phyloP scores from a whole-genome alignment of 2,329 filamentous ascomycete genomes.

The Microdochium trichocladiopsis region DNA sequence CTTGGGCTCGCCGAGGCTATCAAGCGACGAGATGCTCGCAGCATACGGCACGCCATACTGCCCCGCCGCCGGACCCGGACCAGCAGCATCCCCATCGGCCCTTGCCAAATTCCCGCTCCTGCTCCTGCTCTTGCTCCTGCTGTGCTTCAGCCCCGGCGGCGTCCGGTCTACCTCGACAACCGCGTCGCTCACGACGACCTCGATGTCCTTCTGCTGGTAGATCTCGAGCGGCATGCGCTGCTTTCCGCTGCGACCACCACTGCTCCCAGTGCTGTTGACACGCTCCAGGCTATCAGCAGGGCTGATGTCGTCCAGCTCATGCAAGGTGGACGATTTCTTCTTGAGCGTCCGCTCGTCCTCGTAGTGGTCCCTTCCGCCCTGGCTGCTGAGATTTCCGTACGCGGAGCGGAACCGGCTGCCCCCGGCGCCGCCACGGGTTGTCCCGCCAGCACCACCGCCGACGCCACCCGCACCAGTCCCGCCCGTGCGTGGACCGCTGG shows the following conservation, averaged over 20 bases:
- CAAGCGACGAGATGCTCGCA: neutral
- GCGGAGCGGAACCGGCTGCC: constrained; percentile 13
- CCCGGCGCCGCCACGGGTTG: too few species aligned
- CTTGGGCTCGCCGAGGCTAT: neutral
- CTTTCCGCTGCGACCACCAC: too few species aligned
- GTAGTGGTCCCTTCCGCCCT: neutral
- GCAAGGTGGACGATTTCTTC: neutral
- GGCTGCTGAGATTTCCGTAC: constrained; percentile 12
- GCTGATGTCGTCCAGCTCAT: constrained; percentile 14
- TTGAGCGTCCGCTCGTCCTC: neutral
- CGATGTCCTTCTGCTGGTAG: constrained; percentile 25
- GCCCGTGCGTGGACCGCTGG: constrained; percentile 18
- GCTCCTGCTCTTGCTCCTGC: too few species aligned
- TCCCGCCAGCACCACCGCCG: neutral
- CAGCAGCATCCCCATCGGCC: too few species aligned
- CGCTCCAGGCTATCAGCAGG: constrained; percentile 28
- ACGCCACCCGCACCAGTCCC: neutral
- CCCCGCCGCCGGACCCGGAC: neutral
- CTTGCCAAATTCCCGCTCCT: too few species aligned
- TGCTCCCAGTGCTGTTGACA: constrained; percentile 19
- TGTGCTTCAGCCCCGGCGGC: neutral
- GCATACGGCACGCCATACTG: neutral
- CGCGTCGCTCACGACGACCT: constrained; percentile 8
- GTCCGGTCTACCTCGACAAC: neutral
- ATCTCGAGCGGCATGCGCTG: constrained; percentile 28